phyloP scores from a whole-genome alignment of 768 basidiomycete species.

The Piloderma croceum region DNA sequence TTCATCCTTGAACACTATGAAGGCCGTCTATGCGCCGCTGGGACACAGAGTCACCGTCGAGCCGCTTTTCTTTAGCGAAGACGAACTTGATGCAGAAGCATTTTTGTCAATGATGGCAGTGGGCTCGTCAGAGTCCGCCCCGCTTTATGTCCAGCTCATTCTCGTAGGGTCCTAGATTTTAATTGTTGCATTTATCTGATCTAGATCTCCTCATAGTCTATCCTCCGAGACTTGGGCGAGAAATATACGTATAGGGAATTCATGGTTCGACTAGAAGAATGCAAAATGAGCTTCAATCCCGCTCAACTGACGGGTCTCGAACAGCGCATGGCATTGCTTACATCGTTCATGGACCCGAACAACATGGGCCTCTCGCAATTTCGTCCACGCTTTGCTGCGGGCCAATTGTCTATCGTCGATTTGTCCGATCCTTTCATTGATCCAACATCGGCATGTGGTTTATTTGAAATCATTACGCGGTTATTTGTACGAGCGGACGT shows the following conservation, averaged over 20 bases:
- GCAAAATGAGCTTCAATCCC: slow-evolving; percentile 50
- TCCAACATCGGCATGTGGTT: slow-evolving; percentile 54
- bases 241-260: slow-evolving; percentile 49
- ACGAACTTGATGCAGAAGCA: slow-evolving; percentile 63
- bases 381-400: slow-evolving; percentile 42
- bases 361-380: slow-evolving; percentile 3
- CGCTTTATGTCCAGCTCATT: slow-evolving; percentile 64
- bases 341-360: slow-evolving; percentile 46
- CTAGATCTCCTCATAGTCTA: slow-evolving; percentile 32
- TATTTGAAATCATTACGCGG: slow-evolving; percentile 66
- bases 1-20: slow-evolving; percentile 58
- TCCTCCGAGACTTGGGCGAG: slow-evolving; percentile 61
- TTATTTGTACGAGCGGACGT: slow-evolving; percentile 58
- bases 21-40: slow-evolving; percentile 47
- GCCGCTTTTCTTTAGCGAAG: slow-evolving; percentile 48
- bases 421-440: slow-evolving; percentile 73
- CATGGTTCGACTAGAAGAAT: slow-evolving; percentile 36
- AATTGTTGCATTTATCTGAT: slow-evolving; percentile 1
- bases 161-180: slow-evolving; percentile 38
- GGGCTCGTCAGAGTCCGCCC: slow-evolving; percentile 53
- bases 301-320: slow-evolving; percentile 51
- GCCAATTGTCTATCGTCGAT: slow-evolving; percentile 63
- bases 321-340: slow-evolving; percentile 58
- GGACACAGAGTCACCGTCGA: slow-evolving; percentile 45
- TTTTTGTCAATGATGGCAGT: slow-evolving; percentile 75